Conservation (phyloP, 2,329 filamentous ascomycete genomes). For the Thielaviopsis euricoi region DNA sequence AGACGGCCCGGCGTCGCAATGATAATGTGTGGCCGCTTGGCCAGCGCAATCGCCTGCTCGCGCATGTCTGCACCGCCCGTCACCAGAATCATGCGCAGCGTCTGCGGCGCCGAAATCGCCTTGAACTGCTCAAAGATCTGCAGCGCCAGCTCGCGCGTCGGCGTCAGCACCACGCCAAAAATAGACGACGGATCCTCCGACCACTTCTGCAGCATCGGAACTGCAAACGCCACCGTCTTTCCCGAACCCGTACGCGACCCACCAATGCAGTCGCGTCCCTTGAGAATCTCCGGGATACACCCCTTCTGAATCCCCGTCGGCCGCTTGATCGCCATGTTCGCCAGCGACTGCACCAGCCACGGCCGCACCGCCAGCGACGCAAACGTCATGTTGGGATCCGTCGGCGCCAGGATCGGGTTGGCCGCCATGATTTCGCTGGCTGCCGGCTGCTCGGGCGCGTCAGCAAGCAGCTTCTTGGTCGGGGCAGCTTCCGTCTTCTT, state of each 20-base stretch:
- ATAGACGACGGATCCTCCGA: constrained; percentile 82
- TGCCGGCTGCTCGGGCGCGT: constrained; percentile 7
- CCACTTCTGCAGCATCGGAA: constrained; percentile 88
- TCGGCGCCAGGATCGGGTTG: constrained; percentile 31
- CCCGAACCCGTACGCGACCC: constrained; percentile 89
- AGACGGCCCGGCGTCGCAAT: constrained; percentile 88
- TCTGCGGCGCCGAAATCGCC: constrained; percentile 76
- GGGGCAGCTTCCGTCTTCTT: constrained; percentile 19
- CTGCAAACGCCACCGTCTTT: constrained; percentile 92
- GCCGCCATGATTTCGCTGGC: constrained; percentile 13
- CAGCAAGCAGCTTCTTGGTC: constrained; percentile 2
- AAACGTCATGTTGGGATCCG: constrained; percentile 48
- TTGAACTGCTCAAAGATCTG: constrained; percentile 96
- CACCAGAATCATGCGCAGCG: constrained; percentile 73
- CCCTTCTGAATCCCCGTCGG: constrained; percentile 87
- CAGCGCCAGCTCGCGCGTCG: constrained; percentile 77
- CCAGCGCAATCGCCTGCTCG: constrained; percentile 68
- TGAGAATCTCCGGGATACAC: constrained; percentile 83
- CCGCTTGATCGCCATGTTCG: constrained; percentile 61
- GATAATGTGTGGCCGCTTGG: constrained; percentile 71
- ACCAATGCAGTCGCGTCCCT: constrained; percentile 86
- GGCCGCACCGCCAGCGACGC: constrained; percentile 56
- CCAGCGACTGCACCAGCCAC: constrained; percentile 75
- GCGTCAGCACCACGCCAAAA: constrained; percentile 77
- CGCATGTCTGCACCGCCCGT: constrained; percentile 91